Base-by-base conservation (phyloP, 1,284 basidiomycete genomes). In the Ustilago sp. region DNA sequence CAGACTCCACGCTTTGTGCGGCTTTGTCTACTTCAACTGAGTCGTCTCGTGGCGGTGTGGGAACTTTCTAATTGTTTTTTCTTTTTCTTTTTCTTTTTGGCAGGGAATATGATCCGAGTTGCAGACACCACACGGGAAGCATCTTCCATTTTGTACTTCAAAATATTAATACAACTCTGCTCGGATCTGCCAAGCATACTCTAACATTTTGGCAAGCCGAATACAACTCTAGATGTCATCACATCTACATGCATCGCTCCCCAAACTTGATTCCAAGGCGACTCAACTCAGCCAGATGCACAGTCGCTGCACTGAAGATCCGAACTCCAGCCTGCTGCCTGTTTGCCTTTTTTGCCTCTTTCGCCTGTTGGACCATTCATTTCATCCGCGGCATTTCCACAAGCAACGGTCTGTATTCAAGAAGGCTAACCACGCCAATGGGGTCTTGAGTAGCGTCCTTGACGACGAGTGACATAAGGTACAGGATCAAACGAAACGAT, bases 251-350 rank as follows among this genome's bases (percentile, higher is more conserved):
- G 43, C 43, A 45, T 45, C 43, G 7, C n/a, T 8, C 43, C 43
- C n/a, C n/a, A 45, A 19, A 45, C 43, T 45, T 45, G 43, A 19
- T 45, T 45, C 15, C 43, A 45, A 45, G n/a, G 4, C 39, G 23
- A 23, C 41, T 23, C 45, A 15, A 48, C 45, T 48, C 45, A 48
- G 45, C n/a, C 23, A 41, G 39, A 9, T 41, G 39, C 43, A 32
- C 47, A 50, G 47, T 50, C n/a, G 23, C 47, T 50, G 47, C 47
- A 50, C 47, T 12, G 47, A 50, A 50, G 47, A 50, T 50, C 47
- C 47, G 47, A 32, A 31, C 28, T 15, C 31, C 47, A 32, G 47
- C 23, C 28, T 31, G 48, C 48, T 31, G 48, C 28, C 23, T 31
- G 31, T 19, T 48, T 8, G n/a, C 47, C 23, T 28, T 23, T 3